phyloP scores from a whole-genome alignment of 2,329 filamentous ascomycete genomes.

The Chaetomiaceae sp. region DNA sequence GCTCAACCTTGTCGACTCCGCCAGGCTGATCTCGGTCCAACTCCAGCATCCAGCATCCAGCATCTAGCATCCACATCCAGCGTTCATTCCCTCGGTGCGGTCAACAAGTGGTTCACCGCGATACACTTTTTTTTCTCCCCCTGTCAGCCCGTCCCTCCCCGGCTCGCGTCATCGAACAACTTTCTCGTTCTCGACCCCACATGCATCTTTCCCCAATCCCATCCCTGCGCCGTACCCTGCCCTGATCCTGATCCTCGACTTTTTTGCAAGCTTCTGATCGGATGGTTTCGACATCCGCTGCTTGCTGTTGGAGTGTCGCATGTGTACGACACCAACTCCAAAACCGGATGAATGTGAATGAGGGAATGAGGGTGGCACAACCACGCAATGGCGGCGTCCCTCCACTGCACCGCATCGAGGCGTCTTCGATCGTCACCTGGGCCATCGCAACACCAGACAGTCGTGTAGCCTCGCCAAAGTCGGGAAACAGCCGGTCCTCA shows the following conservation, averaged over 20 bases:
- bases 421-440: constrained; percentile 5
- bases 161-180: constrained; percentile 6
- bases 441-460: constrained; percentile 8
- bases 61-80: no score
- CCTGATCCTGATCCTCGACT: not conserved
- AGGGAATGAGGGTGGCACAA: not conserved
- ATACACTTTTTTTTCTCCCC: constrained; percentile 7
- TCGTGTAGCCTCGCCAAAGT: constrained; percentile 17
- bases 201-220: not conserved
- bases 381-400: not conserved
- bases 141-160: not conserved
- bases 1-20: no score
- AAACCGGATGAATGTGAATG: no score
- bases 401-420: not conserved
- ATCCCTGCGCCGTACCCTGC: constrained; percentile 4
- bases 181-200: constrained; percentile 6
- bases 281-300: not conserved
- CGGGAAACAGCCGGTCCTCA: constrained; percentile 10
- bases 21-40: no score
- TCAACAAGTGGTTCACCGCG: constrained; percentile 5
- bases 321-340: no score
- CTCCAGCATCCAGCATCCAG: not conserved
- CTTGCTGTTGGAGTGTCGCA: no score
- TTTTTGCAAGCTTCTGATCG: not conserved
- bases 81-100: constrained; percentile 6